Evolutionary conservation across 1,284 basidiomycete species (phyloP).

Genomic region (Farysia itapuensis): DNA sequence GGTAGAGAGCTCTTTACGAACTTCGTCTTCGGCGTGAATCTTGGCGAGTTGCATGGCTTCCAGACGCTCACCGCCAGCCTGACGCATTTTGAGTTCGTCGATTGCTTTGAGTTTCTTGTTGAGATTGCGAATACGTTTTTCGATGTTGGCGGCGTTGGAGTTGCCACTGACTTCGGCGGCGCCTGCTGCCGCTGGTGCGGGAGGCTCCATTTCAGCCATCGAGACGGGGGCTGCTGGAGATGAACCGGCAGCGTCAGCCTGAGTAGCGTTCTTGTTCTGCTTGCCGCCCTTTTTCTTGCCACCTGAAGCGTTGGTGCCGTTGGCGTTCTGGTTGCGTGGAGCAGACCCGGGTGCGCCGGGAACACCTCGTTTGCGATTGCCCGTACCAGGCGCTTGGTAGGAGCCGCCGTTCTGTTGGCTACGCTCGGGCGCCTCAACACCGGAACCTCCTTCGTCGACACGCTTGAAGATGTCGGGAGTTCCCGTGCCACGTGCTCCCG

Average conservation of each 20-base stretch:
- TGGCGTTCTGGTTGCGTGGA: constrained; percentile 5
- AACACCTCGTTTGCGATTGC: constrained; percentile 29
- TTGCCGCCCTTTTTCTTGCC: constrained; percentile 33
- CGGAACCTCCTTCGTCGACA: constrained; percentile 72
- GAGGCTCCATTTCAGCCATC: constrained; percentile 3
- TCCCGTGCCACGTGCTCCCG: constrained; percentile 76
- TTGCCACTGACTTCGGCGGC: constrained; percentile 45
- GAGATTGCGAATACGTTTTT: constrained; percentile 71
- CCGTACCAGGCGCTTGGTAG: constrained; percentile 37
- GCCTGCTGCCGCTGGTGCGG: constrained; percentile 9
- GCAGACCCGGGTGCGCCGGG: constrained; percentile 43
- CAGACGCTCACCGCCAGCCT: constrained; percentile 79
- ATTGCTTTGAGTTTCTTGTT: constrained; percentile 94
- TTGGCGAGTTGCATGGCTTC: constrained; percentile 93
- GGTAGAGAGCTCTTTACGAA: constrained; percentile 73
- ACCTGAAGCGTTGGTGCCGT: not conserved
- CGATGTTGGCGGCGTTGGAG: constrained; percentile 39
- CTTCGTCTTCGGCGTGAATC: constrained; percentile 83
- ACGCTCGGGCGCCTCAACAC: constrained; percentile 25
- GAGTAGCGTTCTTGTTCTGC: constrained; percentile 1
- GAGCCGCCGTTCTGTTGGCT: constrained; percentile 28
- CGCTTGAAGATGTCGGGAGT: constrained; percentile 84
- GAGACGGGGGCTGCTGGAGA: constrained; percentile 4
- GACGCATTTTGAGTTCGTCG: constrained; percentile 88
- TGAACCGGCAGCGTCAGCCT: constrained; percentile 1